Evolutionary conservation across 2,329 filamentous ascomycete species (phyloP).

Genomic region (Dactylellina drechsleri): DNA sequence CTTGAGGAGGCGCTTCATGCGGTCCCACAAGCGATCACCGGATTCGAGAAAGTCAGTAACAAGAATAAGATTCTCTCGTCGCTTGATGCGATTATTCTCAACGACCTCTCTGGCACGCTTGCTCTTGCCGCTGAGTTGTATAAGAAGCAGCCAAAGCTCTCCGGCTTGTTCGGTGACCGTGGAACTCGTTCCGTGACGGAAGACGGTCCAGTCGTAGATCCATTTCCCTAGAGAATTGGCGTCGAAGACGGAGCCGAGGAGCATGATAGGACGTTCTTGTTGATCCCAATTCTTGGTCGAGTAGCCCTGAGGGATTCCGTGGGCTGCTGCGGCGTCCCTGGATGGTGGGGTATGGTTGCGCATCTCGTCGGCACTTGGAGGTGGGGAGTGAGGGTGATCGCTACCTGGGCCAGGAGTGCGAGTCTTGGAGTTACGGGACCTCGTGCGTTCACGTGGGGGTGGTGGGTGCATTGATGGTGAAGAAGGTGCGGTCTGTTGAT

Average conservation of each 20-base stretch:
- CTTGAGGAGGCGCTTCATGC: slow-evolving; percentile 86
- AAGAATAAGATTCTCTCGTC: slow-evolving; percentile 77
- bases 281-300: slow-evolving; percentile 99
- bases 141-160: slow-evolving; percentile 93
- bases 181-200: slow-evolving; percentile 80
- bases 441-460: slow-evolving; percentile 34
- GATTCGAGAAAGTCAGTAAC: slow-evolving; percentile 90
- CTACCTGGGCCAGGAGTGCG: slow-evolving; percentile 50
- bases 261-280: slow-evolving; percentile 88
- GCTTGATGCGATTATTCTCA: slow-evolving; percentile 74
- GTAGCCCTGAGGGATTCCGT: slow-evolving; percentile 86
- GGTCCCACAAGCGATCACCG: slow-evolving; percentile 85
- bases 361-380: slow-evolving; percentile 47
- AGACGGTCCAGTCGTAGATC: slow-evolving; percentile 99
- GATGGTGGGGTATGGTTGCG: slow-evolving; percentile 52
- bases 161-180: slow-evolving; percentile 91
- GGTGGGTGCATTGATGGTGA: slow-evolving; percentile 51
- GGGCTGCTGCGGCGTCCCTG: slow-evolving; percentile 68
- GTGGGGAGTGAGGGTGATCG: slow-evolving; percentile 50
- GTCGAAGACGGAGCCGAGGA: slow-evolving; percentile 95
- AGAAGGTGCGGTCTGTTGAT: slow-evolving; percentile 47
- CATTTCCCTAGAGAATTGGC: slow-evolving; percentile 97
- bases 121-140: slow-evolving; percentile 91
- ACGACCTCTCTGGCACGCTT: slow-evolving; percentile 83
- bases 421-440: slow-evolving; percentile 50